phyloP scores from a whole-genome alignment of 331 rosid genomes.

The Malus hybrid region DNA sequence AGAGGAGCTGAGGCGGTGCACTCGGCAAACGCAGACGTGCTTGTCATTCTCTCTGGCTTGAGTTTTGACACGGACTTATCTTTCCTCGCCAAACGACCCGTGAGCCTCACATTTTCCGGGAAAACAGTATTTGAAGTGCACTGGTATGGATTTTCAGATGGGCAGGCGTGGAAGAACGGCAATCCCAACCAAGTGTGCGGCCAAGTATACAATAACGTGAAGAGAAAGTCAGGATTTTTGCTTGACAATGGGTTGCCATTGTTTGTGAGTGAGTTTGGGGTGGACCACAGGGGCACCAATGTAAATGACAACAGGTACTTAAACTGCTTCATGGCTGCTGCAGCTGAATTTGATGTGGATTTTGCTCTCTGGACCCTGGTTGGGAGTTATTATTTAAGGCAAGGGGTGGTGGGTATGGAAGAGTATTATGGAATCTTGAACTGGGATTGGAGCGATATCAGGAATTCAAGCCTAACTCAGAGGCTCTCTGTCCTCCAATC shows the following conservation, averaged over 20 bases:
- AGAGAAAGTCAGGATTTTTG: slow-evolving; percentile 47
- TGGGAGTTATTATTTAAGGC: slow-evolving; percentile 73
- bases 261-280: slow-evolving; percentile 74
- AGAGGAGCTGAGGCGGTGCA: slow-evolving; percentile 89
- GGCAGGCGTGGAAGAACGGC: slow-evolving; percentile 54
- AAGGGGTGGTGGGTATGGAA: slow-evolving; percentile 65
- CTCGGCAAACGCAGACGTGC: slow-evolving; percentile 66
- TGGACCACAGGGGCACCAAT: slow-evolving; percentile 65
- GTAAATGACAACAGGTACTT: slow-evolving; percentile 74
- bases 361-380: slow-evolving; percentile 81
- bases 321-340: slow-evolving; percentile 52
- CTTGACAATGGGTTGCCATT: slow-evolving; percentile 66
- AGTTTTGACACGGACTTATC: slow-evolving; percentile 56
- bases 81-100: slow-evolving; percentile 33
- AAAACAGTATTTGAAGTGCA: slow-evolving; percentile 71
- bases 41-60: slow-evolving; percentile 74
- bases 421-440: slow-evolving; percentile 62
- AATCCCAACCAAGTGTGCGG: slow-evolving; percentile 81
- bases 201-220: slow-evolving; percentile 35
- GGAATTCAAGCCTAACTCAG: slow-evolving; percentile 45
- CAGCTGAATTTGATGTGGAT: slow-evolving; percentile 72
- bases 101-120: slow-evolving; percentile 41
- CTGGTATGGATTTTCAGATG: slow-evolving; percentile 74
- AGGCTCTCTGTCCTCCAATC: slow-evolving; percentile 58
- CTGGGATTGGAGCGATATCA: slow-evolving; percentile 49